Percentiles rank a stretch among this genome's conserved stretches.
Evolutionary conservation across 345 rosid species (phyloP).

Genomic region (Pistacia vera): DNA sequence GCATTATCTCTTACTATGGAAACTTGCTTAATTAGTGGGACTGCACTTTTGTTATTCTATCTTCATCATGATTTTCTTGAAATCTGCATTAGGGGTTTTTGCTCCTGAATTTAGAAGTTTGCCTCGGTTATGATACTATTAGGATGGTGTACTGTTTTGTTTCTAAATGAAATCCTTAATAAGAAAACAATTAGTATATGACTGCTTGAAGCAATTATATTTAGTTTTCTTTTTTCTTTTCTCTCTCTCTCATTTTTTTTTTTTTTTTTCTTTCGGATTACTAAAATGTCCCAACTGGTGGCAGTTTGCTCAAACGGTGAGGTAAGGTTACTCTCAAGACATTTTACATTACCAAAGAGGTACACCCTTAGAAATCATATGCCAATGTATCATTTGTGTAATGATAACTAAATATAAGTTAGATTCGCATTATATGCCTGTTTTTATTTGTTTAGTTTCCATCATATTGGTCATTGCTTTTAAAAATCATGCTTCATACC

Average conservation of each 20-base stretch:
- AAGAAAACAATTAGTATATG: background rate
- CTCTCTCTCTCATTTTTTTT: too few relatives aligned
- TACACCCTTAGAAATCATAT: background rate
- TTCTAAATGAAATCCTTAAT: background rate
- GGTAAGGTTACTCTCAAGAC: background rate
- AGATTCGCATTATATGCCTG: background rate
- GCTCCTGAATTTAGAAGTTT: conserved; percentile 6
- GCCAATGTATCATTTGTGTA: background rate
- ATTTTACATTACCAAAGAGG: background rate
- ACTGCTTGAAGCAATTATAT: background rate
- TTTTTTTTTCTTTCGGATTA: background rate
- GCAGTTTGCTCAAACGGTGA: background rate
- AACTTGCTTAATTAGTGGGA: conserved; percentile 2
- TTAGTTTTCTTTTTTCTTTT: background rate
- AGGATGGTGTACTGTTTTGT: background rate
- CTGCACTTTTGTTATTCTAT: too few relatives aligned
- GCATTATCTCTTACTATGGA: background rate
- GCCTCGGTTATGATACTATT: background rate
- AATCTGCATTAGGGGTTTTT: background rate
- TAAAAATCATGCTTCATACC: background rate
- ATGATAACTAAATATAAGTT: background rate
- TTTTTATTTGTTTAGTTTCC: background rate
- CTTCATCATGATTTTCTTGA: too few relatives aligned
- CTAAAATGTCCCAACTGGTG: background rate
- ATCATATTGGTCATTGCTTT: background rate